Evolutionary conservation across 2,329 filamentous ascomycete genomes (phyloP), one percentile per base, ranked within the genome.

Genomic region (Thelonectria olida): DNA sequence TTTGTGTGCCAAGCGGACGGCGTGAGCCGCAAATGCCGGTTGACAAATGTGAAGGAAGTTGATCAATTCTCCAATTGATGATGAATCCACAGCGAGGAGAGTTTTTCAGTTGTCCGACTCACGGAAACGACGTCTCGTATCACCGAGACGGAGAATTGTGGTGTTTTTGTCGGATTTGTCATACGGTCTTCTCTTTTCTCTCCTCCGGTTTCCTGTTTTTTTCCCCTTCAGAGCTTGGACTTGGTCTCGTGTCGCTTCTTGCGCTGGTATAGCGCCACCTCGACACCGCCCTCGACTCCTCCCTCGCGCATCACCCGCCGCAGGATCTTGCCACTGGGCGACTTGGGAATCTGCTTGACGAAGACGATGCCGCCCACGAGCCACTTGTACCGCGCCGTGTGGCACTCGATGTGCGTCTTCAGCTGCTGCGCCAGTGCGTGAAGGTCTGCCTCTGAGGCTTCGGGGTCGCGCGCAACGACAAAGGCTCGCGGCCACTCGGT

Each of bases 281-380:
- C 74, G n/a, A 75, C 61, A n/a, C 69, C 72, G 68, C 69, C 72
- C 68, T 67, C 67, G 66, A 79, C 77, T 41, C 76, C 66, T 12
- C 79, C 74, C 28, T 82, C 79, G 50, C 78, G 75, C 72, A 83
- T 70, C 38, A 82, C 61, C 50, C 81, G 71, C 19, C 82, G 74
- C 52, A 84, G 65, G 36, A 84, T 81, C 75, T 84, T 84, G 1
- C 82, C 82, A 42, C 80, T 82, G 2, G 87, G 84, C 61, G 90
- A 92, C 79, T 91, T 93, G n/a, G 91, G 90, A 28, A 93, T 88
- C 12, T 79, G 79, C 31, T 90, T 84, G 4, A 91, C 80, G 71
- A 93, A 92, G 10, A 83, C 77, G n/a, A 93, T 84, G 1, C 91
- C 91, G 0, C 90, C 91, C 5, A 86, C 88, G 62, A 93, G 80